phyloP scores from a whole-genome alignment of 2,329 filamentous ascomycete genomes.

The Trichoderma simmonsii region DNA sequence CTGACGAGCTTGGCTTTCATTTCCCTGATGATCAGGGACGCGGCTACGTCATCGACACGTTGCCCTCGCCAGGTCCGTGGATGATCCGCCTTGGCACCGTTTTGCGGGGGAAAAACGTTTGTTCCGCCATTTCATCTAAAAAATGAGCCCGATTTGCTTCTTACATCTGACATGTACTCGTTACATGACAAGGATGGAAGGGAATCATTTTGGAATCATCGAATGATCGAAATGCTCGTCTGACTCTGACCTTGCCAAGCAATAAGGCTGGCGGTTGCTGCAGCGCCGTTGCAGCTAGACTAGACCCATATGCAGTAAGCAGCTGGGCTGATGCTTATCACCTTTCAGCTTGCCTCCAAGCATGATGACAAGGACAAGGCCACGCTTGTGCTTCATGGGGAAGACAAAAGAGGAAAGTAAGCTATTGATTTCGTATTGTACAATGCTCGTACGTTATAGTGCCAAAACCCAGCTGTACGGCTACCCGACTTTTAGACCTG shows the following conservation, averaged over 20 bases:
- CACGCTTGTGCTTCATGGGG: background rate
- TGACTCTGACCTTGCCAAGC: background rate
- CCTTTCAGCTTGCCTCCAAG: background rate
- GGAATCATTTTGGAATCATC: background rate
- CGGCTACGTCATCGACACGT: slow-evolving; percentile 11
- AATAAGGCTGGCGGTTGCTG: background rate
- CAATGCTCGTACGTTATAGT: background rate
- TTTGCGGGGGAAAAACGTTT: background rate
- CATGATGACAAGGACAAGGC: background rate
- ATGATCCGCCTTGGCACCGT: background rate
- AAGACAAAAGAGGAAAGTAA: background rate
- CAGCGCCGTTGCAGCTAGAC: background rate
- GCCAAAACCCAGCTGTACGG: background rate
- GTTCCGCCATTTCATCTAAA: background rate
- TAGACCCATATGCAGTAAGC: slow-evolving; percentile 5
- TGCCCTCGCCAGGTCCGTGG: background rate
- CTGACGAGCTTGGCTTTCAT: background rate
- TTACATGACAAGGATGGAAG: background rate
- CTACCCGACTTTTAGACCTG: background rate
- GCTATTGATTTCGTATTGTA: background rate
- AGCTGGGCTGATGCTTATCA: background rate
- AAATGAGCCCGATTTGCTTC: background rate
- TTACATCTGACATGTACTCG: background rate
- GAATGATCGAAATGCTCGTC: background rate
- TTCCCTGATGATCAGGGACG: slow-evolving; percentile 3